Base-by-base conservation (phyloP, 2,329 filamentous ascomycete species). In the Trematosphaeria pertusa region DNA sequence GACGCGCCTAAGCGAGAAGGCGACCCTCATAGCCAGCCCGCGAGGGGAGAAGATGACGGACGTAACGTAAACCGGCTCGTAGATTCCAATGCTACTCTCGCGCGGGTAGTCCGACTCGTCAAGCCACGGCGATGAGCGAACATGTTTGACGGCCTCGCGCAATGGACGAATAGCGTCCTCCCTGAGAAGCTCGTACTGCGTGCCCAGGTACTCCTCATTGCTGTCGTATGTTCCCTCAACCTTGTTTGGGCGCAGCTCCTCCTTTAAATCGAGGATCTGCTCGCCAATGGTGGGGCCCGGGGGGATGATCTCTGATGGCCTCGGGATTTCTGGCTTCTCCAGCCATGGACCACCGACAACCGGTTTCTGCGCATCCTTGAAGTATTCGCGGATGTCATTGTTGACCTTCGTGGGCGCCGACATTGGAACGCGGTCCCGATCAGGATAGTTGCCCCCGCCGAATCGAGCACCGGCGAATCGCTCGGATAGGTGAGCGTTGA, bases 141-240 rank as follows among this genome's bases (percentile, higher is more conserved):
- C 80, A 10, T 78, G 71, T 0, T 75, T 72, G 1, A 96, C 80
- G 0, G 88, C 85, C 51, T 84, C 79, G 5, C 91, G 81, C 0
- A 96, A 76, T 1, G 86, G 81, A 10, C 87, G 81, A 3, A 89
- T 75, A 0, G 85, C 82, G 63, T 96, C 91, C 61, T 91, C 88
- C 2, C 91, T 81, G 6, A 91, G 77, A 1, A 96, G 80, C 3
- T 84, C 77, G 63, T 94, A 96, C 38, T 95, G 89, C 0, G 84
- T 81, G 22, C 83, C 75, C 0, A 96, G 75, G 47, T 96, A 96
- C 0, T 79, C 75, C 1, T 84, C 78, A 35, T 82, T 86, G 4
- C 77, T 83, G 0, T 71, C 53, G 77, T 86, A 93, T 0, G 84
- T 74, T 0, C 77, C 76, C 1, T 80, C 46, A 5, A 64, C 42